These are phyloP conservation scores for Cytospora leucostoma DNA, from an alignment of 2,329 filamentous ascomycete genomes.

Conservation along the genomic window DNA sequence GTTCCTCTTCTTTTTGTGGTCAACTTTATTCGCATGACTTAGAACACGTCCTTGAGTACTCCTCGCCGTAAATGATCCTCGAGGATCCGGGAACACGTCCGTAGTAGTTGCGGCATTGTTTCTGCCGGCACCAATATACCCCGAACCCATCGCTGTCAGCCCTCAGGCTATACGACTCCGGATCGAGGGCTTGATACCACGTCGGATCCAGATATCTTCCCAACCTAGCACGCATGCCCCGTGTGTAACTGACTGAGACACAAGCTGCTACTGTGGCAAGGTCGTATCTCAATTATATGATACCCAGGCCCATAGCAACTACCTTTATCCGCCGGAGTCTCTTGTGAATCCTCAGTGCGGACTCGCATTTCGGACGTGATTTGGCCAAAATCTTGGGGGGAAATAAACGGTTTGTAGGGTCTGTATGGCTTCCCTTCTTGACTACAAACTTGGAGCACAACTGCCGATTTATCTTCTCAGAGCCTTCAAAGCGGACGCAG, in stretches of 20 bases:
- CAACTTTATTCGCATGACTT: no score
- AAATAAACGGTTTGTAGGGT: neutral
- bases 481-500: neutral
- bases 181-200: neutral
- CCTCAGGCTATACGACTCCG: neutral
- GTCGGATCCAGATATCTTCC: neutral
- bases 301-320: neutral
- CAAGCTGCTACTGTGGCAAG: neutral
- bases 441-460: no score
- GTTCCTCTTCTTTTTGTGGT: no score
- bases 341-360: neutral
- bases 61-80: neutral
- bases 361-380: neutral
- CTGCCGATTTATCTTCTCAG: neutral
- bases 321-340: no score
- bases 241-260: neutral
- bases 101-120: conserved; percentile 2
- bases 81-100: conserved; percentile 6
- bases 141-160: conserved; percentile 8
- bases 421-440: neutral
- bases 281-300: neutral
- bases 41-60: neutral
- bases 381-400: neutral
- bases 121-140: conserved; percentile 10
- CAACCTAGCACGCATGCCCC: neutral